Percentiles rank a stretch among this genome's conserved stretches.
Conservation (phyloP, 1,284 basidiomycete genomes). For the Ustilago trichophora region DNA sequence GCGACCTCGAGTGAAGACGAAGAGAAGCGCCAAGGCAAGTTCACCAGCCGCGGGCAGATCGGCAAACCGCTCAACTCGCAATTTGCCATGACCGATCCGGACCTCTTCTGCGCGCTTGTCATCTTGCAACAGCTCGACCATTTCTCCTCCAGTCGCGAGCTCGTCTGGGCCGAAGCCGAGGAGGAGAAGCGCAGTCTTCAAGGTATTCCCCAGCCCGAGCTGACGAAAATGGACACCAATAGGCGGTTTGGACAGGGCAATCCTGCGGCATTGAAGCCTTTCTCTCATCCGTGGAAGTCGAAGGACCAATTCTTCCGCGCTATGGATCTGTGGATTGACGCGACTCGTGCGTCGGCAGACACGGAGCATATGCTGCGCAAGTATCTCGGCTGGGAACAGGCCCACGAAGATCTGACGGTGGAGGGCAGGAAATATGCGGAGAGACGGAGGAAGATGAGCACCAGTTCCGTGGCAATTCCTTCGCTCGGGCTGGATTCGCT, state of each 20-base stretch:
- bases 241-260: conserved; percentile 32
- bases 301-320: conserved; percentile 40
- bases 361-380: conserved; percentile 30
- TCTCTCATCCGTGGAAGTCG: conserved; percentile 44
- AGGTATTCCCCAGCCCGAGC: conserved; percentile 8
- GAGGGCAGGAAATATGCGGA: conserved; percentile 50
- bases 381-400: conserved; percentile 46
- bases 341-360: conserved; percentile 25
- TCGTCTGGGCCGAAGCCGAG: conserved; percentile 57
- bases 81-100: conserved; percentile 34
- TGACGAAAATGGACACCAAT: conserved; percentile 13
- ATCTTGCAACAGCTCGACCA: conserved; percentile 23
- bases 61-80: conserved; percentile 46
- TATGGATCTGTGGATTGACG: conserved; percentile 36
- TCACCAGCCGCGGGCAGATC: conserved; percentile 46
- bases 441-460: conserved; percentile 41
- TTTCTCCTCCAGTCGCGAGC: conserved; percentile 29
- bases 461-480: conserved; percentile 9
- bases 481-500: conserved; percentile 7
- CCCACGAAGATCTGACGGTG: conserved; percentile 45
- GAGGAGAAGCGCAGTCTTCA: conserved; percentile 43
- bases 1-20: conserved; percentile 34
- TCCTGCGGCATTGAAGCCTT: conserved; percentile 34
- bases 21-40: conserved; percentile 28
- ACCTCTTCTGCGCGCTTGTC: conserved; percentile 28